Evolutionary conservation across 805 yeast genomes (phyloP).

Genomic region (Candida stauntonica): DNA sequence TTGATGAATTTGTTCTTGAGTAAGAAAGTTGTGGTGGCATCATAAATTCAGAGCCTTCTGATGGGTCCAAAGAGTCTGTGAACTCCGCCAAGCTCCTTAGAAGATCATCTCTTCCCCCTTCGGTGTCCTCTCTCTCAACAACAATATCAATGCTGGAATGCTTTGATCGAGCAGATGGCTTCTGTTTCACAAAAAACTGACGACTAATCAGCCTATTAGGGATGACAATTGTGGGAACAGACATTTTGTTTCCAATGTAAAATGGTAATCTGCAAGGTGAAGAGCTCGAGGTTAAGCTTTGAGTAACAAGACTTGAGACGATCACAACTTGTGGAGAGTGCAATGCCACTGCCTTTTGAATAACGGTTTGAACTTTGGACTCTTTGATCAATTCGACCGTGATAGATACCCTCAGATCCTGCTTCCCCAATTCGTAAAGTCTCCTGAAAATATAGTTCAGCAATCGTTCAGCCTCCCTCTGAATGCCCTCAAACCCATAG

Average conservation of each 20-base stretch:
- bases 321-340: constrained; percentile 23
- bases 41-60: not conserved
- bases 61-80: constrained; percentile 8
- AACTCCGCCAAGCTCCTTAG: not conserved
- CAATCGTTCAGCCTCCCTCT: constrained; percentile 13
- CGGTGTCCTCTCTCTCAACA: not conserved
- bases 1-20: not conserved
- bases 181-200: not conserved
- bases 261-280: constrained; percentile 17
- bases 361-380: constrained; percentile 8
- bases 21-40: constrained; percentile 1
- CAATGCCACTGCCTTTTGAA: constrained; percentile 17
- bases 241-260: constrained; percentile 17
- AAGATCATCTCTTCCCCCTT: not conserved
- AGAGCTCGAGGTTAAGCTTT: constrained; percentile 3
- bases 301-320: constrained; percentile 16
- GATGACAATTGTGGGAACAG: constrained; percentile 20
- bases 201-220: constrained; percentile 16
- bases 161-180: not conserved
- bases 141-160: not conserved
- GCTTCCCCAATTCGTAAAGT: constrained; percentile 10
- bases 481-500: constrained; percentile 12
- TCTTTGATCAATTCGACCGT: constrained; percentile 26
- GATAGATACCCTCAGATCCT: constrained; percentile 18
- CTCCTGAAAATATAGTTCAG: constrained; percentile 13